Percentiles rank a stretch among this genome's conserved stretches.
These are phyloP conservation scores for Cadophora gregata DNA, from an alignment of 2,329 filamentous ascomycete genomes.

Conservation along the genomic window DNA sequence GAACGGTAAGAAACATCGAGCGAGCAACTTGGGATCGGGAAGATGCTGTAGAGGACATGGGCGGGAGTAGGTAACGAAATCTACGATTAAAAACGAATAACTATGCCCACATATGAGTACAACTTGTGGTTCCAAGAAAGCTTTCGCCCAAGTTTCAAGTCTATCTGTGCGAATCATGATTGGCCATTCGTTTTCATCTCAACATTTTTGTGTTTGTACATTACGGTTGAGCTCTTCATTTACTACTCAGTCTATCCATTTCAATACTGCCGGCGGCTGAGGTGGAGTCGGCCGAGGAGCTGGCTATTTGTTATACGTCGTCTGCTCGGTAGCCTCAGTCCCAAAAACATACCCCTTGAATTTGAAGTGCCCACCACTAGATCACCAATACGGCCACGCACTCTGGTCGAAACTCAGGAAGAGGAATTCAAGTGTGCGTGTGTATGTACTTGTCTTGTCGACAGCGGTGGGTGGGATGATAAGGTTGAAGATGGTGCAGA, in stretches of 20 bases:
- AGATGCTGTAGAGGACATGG: slow-evolving; percentile 75
- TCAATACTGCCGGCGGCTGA: slow-evolving; percentile 25
- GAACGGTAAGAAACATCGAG: slow-evolving; percentile 68
- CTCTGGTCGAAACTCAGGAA: slow-evolving; percentile 24
- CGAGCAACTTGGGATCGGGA: slow-evolving; percentile 73
- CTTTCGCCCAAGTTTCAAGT: background rate
- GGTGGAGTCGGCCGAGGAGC: slow-evolving; percentile 30
- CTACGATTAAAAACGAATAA: background rate
- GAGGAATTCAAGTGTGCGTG: slow-evolving; percentile 32
- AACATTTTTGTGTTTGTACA: too few relatives aligned
- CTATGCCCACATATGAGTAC: background rate
- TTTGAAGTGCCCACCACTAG: slow-evolving; percentile 28
- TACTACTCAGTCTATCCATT: too few relatives aligned
- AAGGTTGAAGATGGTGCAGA: slow-evolving; percentile 34
- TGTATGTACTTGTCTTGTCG: slow-evolving; percentile 29
- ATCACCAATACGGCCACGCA: slow-evolving; percentile 9
- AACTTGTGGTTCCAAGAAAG: background rate
- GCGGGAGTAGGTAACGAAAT: slow-evolving; percentile 39
- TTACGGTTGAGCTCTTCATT: too few relatives aligned
- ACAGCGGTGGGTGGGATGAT: slow-evolving; percentile 26
- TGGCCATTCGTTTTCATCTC: too few relatives aligned
- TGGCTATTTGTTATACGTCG: slow-evolving; percentile 31
- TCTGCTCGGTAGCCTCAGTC: slow-evolving; percentile 26
- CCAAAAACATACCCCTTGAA: slow-evolving; percentile 33
- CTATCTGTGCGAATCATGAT: background rate